Percentiles rank a stretch among this genome's conserved stretches.
These are phyloP conservation scores for Dentipellis sp. DNA, from an alignment of 768 basidiomycete species.

Conservation along the genomic window DNA sequence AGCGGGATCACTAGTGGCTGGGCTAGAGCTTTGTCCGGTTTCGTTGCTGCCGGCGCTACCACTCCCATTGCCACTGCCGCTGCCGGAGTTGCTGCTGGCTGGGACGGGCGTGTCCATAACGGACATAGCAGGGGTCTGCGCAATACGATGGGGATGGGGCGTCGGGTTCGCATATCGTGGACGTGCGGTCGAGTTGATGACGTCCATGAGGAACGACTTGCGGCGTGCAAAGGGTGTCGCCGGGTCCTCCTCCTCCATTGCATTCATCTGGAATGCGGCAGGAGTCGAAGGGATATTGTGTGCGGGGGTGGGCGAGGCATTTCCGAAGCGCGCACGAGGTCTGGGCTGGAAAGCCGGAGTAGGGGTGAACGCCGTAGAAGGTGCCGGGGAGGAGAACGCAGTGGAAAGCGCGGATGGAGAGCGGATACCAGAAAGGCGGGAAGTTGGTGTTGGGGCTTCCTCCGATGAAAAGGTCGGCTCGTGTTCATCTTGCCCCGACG, in stretches of 20 bases:
- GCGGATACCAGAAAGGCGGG: conserved; percentile 12
- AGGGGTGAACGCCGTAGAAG: conserved; percentile 54
- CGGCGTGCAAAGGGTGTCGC: conserved; percentile 67
- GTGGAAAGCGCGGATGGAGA: conserved; percentile 30
- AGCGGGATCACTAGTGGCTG: conserved; percentile 21
- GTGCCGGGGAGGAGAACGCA: conserved; percentile 45
- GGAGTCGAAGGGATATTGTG: conserved; percentile 8
- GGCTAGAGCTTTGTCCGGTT: not conserved
- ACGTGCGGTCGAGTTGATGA: conserved; percentile 75
- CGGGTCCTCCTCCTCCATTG: conserved; percentile 24
- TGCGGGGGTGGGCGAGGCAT: conserved; percentile 25
- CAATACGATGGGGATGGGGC: conserved; percentile 39
- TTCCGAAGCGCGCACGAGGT: conserved; percentile 51
- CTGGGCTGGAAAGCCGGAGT: conserved; percentile 59
- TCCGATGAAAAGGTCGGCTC: conserved; percentile 74
- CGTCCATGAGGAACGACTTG: conserved; percentile 73
- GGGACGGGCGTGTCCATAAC: conserved; percentile 12
- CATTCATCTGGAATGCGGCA: conserved; percentile 12
- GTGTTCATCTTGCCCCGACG: conserved; percentile 3
- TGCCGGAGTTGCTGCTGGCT: conserved; percentile 25
- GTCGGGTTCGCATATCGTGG: conserved; percentile 61
- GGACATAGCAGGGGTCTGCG: not conserved
- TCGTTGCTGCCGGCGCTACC: not conserved
- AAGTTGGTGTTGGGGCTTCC: conserved; percentile 22
- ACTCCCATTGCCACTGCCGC: conserved; percentile 10